Conservation (phyloP, 805 yeast species). For the Yarrowia sp. region DNA sequence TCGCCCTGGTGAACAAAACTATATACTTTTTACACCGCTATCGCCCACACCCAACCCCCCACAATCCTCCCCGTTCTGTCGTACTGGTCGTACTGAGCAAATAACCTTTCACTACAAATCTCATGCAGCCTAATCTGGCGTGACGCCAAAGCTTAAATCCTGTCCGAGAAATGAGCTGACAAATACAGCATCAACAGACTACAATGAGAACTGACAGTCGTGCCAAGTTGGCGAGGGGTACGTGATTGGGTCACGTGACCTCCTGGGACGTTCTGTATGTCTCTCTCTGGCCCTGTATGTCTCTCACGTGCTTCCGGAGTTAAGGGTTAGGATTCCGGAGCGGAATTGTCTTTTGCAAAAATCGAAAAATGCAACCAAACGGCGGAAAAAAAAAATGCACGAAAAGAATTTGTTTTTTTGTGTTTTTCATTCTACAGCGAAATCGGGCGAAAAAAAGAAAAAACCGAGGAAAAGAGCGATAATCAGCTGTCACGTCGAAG, state of each 20-base stretch:
- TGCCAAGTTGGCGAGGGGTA: too few species aligned
- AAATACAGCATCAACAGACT: not conserved
- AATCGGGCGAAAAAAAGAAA: too few species aligned
- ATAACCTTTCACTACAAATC: not conserved
- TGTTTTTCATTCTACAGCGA: too few species aligned
- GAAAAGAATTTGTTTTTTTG: too few species aligned
- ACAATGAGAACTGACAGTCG: too few species aligned
- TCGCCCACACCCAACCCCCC: too few species aligned
- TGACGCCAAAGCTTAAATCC: not conserved
- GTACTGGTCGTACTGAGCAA: not conserved
- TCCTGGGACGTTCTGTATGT: too few species aligned
- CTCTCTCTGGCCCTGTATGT: too few species aligned
- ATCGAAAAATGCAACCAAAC: not conserved
- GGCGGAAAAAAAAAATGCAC: not conserved
- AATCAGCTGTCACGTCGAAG: too few species aligned
- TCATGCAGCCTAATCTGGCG: slow-evolving; percentile 23
- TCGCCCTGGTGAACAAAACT: too few species aligned
- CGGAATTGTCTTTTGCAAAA: not conserved
- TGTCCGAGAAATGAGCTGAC: not conserved
- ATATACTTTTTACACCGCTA: too few species aligned
- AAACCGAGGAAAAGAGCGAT: not conserved
- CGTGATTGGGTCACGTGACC: not conserved
- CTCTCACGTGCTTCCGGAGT: too few species aligned
- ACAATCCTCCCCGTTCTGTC: not conserved
- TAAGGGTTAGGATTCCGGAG: slow-evolving; percentile 1